A percentile compares a stretch with the other conserved stretches of the same genome.
Evolutionary conservation across 768 basidiomycete species (phyloP).

Genomic region (Brasilioporus rufonigricans): DNA sequence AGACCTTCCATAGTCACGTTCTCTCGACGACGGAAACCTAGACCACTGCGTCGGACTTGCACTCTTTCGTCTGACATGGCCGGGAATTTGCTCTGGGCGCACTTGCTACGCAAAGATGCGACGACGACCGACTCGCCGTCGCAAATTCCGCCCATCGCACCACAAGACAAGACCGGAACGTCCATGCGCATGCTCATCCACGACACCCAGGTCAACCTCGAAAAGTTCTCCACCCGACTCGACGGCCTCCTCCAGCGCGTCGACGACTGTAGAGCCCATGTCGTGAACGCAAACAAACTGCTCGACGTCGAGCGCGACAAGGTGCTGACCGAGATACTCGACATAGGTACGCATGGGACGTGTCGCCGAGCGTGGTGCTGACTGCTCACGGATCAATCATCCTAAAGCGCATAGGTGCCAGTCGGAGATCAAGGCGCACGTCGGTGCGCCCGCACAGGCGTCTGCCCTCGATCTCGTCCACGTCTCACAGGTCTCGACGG

Average conservation of each 20-base stretch:
- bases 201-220: conserved; percentile 70
- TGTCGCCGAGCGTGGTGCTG: not conserved
- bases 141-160: not conserved
- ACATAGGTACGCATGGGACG: conserved; percentile 5
- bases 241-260: conserved; percentile 50
- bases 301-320: conserved; percentile 61
- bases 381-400: conserved; percentile 6
- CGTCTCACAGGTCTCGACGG: conserved; percentile 39
- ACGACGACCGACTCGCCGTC: not conserved
- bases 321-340: conserved; percentile 47
- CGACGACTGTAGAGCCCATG: conserved; percentile 51
- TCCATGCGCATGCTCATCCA: conserved; percentile 72
- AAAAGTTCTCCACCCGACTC: conserved; percentile 59
- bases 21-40: too few species aligned
- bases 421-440: conserved; percentile 52
- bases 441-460: conserved; percentile 57
- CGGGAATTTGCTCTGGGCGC: conserved; percentile 4
- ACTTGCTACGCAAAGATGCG: conserved; percentile 4
- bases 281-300: conserved; percentile 50
- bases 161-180: conserved; percentile 60
- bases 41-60: not conserved
- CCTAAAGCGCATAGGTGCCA: conserved; percentile 61
- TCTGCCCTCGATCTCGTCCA: conserved; percentile 37
- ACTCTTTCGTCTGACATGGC: not conserved
- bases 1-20: not conserved